Evolutionary conservation across 495 filamentous ascomycete species (phyloP).

Genomic region (Terfezia claveryi): DNA sequence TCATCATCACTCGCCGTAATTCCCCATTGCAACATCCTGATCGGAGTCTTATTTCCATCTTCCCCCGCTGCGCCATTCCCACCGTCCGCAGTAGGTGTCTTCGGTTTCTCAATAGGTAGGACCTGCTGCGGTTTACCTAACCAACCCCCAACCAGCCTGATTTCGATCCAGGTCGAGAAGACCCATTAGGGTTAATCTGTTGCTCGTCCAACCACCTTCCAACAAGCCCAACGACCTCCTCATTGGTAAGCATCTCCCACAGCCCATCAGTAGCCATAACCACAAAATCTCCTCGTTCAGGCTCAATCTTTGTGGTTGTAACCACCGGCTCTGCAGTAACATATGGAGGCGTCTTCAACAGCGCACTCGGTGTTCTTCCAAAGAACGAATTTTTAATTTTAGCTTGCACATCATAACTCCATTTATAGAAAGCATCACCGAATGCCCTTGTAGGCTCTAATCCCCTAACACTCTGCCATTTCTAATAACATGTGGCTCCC

Average conservation of each 20-base stretch:
- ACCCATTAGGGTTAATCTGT: slow-evolving; percentile 28
- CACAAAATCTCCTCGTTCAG: slow-evolving; percentile 76
- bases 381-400: slow-evolving; percentile 69
- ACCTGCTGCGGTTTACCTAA: slow-evolving; percentile 20
- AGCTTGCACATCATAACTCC: slow-evolving; percentile 61
- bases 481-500: slow-evolving; percentile 58
- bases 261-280: slow-evolving; percentile 93
- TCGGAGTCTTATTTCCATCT: slow-evolving; percentile 44
- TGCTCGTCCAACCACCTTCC: slow-evolving; percentile 88
- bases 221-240: slow-evolving; percentile 91
- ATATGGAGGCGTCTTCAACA: slow-evolving; percentile 80
- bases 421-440: slow-evolving; percentile 92
- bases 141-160: background rate
- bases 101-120: slow-evolving; percentile 35
- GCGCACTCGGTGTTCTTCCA: slow-evolving; percentile 44
- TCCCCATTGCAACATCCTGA: slow-evolving; percentile 69
- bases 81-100: slow-evolving; percentile 6
- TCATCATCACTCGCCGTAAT: slow-evolving; percentile 42
- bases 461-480: slow-evolving; percentile 82
- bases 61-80: slow-evolving; percentile 9
- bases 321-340: slow-evolving; percentile 92
- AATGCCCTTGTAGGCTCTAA: slow-evolving; percentile 86
- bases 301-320: slow-evolving; percentile 85
- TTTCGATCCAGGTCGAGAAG: slow-evolving; percentile 27
- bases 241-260: slow-evolving; percentile 98